Evolutionary conservation across 208 protist species (phyloP).

Genomic region (Entamoeba dispar): DNA sequence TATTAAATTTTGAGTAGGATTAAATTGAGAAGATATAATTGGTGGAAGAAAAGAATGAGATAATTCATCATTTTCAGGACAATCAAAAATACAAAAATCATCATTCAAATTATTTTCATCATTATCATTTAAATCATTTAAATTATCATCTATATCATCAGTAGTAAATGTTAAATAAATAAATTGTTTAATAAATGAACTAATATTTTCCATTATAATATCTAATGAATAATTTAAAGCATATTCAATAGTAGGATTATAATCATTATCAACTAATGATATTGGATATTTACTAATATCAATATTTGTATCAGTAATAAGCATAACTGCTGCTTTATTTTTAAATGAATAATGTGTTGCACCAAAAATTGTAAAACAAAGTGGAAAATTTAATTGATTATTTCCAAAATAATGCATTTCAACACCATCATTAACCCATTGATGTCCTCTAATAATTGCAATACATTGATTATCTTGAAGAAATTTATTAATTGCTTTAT

Average conservation of each 20-base stretch:
- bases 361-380: not conserved
- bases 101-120: too few relatives aligned
- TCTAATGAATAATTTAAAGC: not conserved
- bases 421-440: not conserved
- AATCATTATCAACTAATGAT: not conserved
- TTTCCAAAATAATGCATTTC: not conserved
- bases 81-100: too few relatives aligned
- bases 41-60: too few relatives aligned
- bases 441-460: slow-evolving; percentile 22
- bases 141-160: too few relatives aligned
- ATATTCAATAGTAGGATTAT: not conserved
- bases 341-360: not conserved
- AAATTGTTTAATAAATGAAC: too few relatives aligned
- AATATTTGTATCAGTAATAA: not conserved
- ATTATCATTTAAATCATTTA: too few relatives aligned
- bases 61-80: too few relatives aligned
- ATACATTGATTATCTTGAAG: slow-evolving; percentile 8
- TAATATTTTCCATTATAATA: too few relatives aligned
- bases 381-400: not conserved
- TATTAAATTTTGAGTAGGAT: too few relatives aligned
- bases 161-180: too few relatives aligned
- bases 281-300: not conserved
- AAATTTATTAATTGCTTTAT: slow-evolving; percentile 17
- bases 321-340: not conserved
- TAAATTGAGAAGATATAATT: too few relatives aligned